A percentile compares a stretch with the other conserved stretches of the same genome.
These are phyloP conservation scores for Annona cherimola DNA, from an alignment of 164 flowering plant genomes.

Conservation along the genomic window DNA sequence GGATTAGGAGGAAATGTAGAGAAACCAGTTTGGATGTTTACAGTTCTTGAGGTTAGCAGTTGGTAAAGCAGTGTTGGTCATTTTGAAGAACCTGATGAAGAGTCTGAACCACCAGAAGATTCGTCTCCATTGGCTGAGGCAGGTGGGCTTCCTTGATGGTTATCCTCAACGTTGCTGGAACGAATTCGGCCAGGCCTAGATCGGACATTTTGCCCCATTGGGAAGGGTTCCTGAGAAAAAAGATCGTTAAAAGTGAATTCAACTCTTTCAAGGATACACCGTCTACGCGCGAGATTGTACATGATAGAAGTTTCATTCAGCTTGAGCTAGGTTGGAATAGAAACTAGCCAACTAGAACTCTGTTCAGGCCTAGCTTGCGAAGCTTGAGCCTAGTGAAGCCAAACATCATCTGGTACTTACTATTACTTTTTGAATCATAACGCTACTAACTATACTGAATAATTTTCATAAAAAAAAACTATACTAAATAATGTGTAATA, in stretches of 20 bases:
- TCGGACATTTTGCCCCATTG: slow-evolving; percentile 66
- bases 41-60: slow-evolving; percentile 18
- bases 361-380: not conserved
- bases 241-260: not conserved
- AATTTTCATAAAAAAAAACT: too few relatives aligned
- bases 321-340: not conserved
- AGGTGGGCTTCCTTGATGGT: slow-evolving; percentile 40
- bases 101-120: slow-evolving; percentile 31
- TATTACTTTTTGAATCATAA: too few relatives aligned
- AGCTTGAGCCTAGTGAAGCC: not conserved
- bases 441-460: too few relatives aligned
- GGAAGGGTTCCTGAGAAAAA: slow-evolving; percentile 69
- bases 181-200: slow-evolving; percentile 47
- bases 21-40: not conserved
- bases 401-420: not conserved
- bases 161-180: slow-evolving; percentile 45
- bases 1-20: not conserved
- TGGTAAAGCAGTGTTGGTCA: slow-evolving; percentile 20
- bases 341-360: too few relatives aligned
- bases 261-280: not conserved
- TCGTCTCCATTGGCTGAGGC: slow-evolving; percentile 41
- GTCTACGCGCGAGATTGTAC: not conserved
- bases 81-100: slow-evolving; percentile 45
- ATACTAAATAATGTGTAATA: too few relatives aligned
- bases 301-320: not conserved